These are phyloP conservation scores for Candida succiphila DNA, from an alignment of 805 yeast genomes.

Conservation along the genomic window DNA sequence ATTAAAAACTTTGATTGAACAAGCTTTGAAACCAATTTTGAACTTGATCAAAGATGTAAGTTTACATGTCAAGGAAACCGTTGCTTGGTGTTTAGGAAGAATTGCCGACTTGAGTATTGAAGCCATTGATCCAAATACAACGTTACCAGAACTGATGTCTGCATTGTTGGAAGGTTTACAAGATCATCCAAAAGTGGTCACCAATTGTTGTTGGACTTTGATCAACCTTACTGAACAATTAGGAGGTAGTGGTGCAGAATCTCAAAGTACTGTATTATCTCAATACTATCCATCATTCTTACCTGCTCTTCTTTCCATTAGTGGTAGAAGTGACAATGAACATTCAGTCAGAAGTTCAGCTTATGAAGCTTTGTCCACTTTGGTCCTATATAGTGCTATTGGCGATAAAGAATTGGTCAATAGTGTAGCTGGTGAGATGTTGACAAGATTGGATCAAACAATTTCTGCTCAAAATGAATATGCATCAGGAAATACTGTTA, in stretches of 20 bases:
- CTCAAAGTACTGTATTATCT: conserved; percentile 55
- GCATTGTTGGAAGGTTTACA: conserved; percentile 74
- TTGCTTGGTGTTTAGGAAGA: conserved; percentile 97
- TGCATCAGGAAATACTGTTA: conserved; percentile 8
- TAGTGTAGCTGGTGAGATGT: conserved; percentile 63
- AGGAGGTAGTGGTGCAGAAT: conserved; percentile 38
- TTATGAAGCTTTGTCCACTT: conserved; percentile 80
- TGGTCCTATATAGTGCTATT: conserved; percentile 66
- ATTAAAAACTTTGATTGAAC: conserved; percentile 56
- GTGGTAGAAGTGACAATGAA: conserved; percentile 74
- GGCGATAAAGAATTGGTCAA: conserved; percentile 63
- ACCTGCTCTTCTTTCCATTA: conserved; percentile 59
- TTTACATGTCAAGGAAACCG: conserved; percentile 90
- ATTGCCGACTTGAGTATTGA: conserved; percentile 81
- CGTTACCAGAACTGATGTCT: conserved; percentile 60
- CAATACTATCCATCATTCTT: conserved; percentile 61
- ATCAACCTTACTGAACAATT: conserved; percentile 87
- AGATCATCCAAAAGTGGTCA: conserved; percentile 87
- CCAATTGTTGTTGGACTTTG: conserved; percentile 97
- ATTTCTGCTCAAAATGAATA: conserved; percentile 37
- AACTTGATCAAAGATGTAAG: conserved; percentile 62
- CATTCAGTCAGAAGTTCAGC: conserved; percentile 90
- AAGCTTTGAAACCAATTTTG: conserved; percentile 77
- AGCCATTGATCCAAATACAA: conserved; percentile 56
- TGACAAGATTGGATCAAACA: conserved; percentile 64